Conservation (phyloP, 768 basidiomycete species). For the Rhizopogon vulgaris region DNA sequence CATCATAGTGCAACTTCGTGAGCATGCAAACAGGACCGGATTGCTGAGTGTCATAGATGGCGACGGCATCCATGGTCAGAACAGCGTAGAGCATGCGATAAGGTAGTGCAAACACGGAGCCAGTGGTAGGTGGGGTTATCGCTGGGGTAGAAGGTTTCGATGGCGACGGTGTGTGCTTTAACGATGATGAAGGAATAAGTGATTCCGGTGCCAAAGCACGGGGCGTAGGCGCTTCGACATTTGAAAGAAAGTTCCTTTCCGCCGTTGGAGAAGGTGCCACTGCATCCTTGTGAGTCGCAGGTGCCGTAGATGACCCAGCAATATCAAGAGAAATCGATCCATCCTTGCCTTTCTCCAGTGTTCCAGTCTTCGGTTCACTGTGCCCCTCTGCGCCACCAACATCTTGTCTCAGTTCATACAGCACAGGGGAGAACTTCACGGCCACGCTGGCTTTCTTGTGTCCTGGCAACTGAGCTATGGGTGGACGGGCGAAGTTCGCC, state of each 20-base stretch:
- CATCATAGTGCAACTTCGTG: slow-evolving; percentile 93
- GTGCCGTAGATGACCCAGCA: slow-evolving; percentile 24
- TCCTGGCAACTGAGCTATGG: slow-evolving; percentile 91
- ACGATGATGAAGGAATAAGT: slow-evolving; percentile 1
- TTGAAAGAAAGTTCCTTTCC: background rate
- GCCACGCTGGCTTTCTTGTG: slow-evolving; percentile 95
- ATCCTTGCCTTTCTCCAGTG: slow-evolving; percentile 63
- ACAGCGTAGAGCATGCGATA: slow-evolving; percentile 95
- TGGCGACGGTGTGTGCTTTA: slow-evolving; percentile 11
- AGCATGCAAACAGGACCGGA: slow-evolving; percentile 85
- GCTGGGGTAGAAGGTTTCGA: slow-evolving; percentile 13
- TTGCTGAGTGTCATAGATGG: slow-evolving; percentile 97
- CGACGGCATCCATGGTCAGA: slow-evolving; percentile 91
- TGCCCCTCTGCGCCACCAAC: slow-evolving; percentile 31
- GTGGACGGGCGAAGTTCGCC: slow-evolving; percentile 88
- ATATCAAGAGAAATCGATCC: slow-evolving; percentile 58
- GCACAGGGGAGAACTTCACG: slow-evolving; percentile 86
- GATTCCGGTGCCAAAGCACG: slow-evolving; percentile 3
- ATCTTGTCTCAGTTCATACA: slow-evolving; percentile 82
- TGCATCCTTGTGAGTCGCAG: slow-evolving; percentile 13
- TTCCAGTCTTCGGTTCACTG: slow-evolving; percentile 47
- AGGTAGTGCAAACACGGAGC: slow-evolving; percentile 80
- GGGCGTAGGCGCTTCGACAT: slow-evolving; percentile 2
- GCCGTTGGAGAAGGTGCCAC: slow-evolving; percentile 2
- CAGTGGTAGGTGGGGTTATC: slow-evolving; percentile 39